Base-by-base conservation (phyloP, 805 yeast genomes). In the Brettanomyces bruxellensis region DNA sequence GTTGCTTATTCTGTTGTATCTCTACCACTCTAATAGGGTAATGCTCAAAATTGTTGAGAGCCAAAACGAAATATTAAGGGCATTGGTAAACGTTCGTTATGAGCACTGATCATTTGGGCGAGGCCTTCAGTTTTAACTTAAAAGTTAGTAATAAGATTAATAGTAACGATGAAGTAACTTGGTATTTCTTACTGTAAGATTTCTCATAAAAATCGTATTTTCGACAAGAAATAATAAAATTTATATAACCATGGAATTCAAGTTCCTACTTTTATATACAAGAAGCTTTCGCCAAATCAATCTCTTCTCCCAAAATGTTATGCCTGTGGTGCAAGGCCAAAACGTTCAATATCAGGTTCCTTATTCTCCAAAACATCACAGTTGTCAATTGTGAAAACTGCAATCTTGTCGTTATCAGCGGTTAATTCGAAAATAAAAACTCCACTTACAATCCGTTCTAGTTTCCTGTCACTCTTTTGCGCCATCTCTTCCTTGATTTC, bases 321-420 rank as follows among this genome's bases (percentile, higher is more conserved):
- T 22, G 52, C 47, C 37, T 55, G 54, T 9, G 60, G 53, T 14
- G 56, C 59, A 37, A 56, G 45, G 12, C 56, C 56, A 14, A 55
- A 45, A 11, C 47, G 47, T 30, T 51, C 42, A 22, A 40, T 43
- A 41, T 51, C 47, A 12, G 48, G 36, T 44, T 58, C 56, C 25
- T 65, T 64, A 40, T 60, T 70, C 54, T 81, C 85, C 24, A 77
- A 61, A 40, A 81, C 68, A 49, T 81, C 82, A 47, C 84, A 70
- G 53, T 80, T 74, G 53, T 84, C 91, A 32, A 84, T 70, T 2
- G 85, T 79, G 56, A 83, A 86, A 4, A 79, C 86, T 5, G 69
- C 41, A 34, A 84, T 75, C 49, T 68, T 59, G 47, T 75, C 72
- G 56, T 81, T 79, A n/a, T 67, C 64, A 24, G 70, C 71, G 54